Conservation (phyloP, 2,329 filamentous ascomycete species). For the Beauveria rudraprayagi region DNA sequence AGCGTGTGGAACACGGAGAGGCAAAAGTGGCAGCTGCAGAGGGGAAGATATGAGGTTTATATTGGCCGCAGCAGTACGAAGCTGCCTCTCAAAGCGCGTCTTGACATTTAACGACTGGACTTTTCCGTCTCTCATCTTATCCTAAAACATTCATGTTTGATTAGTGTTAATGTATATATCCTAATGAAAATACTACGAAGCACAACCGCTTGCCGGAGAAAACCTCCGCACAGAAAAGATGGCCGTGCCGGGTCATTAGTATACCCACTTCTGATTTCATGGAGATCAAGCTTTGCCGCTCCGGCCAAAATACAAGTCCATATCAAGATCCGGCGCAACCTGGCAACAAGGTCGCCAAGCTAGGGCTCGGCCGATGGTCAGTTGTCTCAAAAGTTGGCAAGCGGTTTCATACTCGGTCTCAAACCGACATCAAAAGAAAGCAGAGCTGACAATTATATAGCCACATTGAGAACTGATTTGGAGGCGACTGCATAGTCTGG, state of each 20-base stretch:
- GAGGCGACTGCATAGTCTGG: slow-evolving; percentile 16
- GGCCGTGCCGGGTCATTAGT: no score
- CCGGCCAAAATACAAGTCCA: no score
- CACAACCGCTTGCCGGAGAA: no score
- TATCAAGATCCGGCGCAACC: no score
- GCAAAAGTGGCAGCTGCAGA: slow-evolving; percentile 52
- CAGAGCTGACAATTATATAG: slow-evolving; percentile 6
- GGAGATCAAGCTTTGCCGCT: no score
- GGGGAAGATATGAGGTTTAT: slow-evolving; percentile 35
- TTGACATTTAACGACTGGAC: neutral
- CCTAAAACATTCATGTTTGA: no score
- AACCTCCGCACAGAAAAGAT: no score
- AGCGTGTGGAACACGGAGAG: slow-evolving; percentile 56
- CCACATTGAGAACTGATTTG: slow-evolving; percentile 15
- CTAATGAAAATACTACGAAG: no score
- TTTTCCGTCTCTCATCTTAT: no score
- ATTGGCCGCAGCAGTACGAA: slow-evolving; percentile 41
- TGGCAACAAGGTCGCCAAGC: no score
- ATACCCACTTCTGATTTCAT: no score
- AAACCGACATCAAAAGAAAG: neutral
- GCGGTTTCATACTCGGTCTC: neutral
- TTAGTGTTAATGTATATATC: no score
- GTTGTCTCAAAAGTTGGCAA: neutral
- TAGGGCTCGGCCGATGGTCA: neutral
- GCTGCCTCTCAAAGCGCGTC: slow-evolving; percentile 27